phyloP scores from a whole-genome alignment of 768 basidiomycete species.

The Xerocomus spinulosus region DNA sequence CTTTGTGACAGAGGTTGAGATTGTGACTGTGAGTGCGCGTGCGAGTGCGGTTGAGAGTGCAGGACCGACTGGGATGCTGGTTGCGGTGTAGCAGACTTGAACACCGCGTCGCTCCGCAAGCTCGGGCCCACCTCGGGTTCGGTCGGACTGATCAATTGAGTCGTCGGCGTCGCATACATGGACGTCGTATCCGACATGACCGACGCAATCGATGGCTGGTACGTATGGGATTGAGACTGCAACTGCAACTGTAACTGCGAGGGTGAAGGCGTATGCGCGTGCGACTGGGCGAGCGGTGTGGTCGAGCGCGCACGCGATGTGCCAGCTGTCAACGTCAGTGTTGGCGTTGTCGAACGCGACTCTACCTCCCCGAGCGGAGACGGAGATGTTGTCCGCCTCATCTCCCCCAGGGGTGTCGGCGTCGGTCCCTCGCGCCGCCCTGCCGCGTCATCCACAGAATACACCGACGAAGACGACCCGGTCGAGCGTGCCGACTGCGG shows the following conservation, averaged over 20 bases:
- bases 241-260: slow-evolving; percentile 27
- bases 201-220: slow-evolving; percentile 70
- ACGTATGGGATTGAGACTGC: slow-evolving; percentile 14
- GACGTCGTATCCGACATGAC: slow-evolving; percentile 56
- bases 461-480: slow-evolving; percentile 44
- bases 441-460: slow-evolving; percentile 46
- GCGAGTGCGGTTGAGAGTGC: neutral
- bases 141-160: slow-evolving; percentile 27
- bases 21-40: neutral
- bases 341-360: slow-evolving; percentile 29
- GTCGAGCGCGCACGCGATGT: slow-evolving; percentile 21
- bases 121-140: slow-evolving; percentile 10
- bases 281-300: slow-evolving; percentile 19
- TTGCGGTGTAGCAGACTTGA: slow-evolving; percentile 23
- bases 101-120: slow-evolving; percentile 8
- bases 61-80: too few species aligned
- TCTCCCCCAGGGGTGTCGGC: slow-evolving; percentile 27
- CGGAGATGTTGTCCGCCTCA: slow-evolving; percentile 22
- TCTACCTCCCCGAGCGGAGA: slow-evolving; percentile 11
- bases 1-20: neutral
- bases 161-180: slow-evolving; percentile 41
- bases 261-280: too few species aligned
- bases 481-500: slow-evolving; percentile 28
- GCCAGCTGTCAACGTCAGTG: slow-evolving; percentile 8
- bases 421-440: slow-evolving; percentile 21